A percentile compares a stretch with the other conserved stretches of the same genome.
phyloP scores from a whole-genome alignment of 2,329 filamentous ascomycete species.

The Nothophoma quercina region DNA sequence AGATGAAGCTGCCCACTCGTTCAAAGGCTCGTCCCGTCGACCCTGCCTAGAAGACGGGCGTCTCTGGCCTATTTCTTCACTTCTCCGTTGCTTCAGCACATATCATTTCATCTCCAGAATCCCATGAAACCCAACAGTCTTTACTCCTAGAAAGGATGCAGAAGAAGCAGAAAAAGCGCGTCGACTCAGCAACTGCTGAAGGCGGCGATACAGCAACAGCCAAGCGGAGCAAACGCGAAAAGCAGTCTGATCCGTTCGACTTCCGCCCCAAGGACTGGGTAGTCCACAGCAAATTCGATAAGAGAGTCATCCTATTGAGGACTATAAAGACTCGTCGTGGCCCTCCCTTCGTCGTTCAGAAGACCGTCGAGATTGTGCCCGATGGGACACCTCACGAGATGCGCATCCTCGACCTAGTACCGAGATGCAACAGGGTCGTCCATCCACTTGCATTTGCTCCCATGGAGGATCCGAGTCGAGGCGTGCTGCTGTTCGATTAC shows the following conservation, averaged over 20 bases:
- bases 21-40: neutral
- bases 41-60: neutral
- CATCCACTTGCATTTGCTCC: conserved; percentile 17
- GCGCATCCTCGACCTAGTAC: conserved; percentile 18
- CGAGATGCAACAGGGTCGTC: conserved; percentile 31
- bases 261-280: conserved; percentile 3
- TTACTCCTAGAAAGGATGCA: too few species aligned
- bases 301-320: neutral
- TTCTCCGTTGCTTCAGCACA: too few species aligned
- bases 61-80: neutral
- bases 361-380: conserved; percentile 20
- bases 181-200: neutral
- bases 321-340: neutral
- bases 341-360: conserved; percentile 26
- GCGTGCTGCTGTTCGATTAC: conserved; percentile 29
- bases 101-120: neutral
- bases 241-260: neutral
- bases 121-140: neutral
- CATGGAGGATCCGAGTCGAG: conserved; percentile 13
- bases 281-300: neutral
- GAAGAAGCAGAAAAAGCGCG: neutral
- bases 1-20: neutral
- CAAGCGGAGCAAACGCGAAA: neutral
- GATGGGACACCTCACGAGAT: conserved; percentile 24
- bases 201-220: neutral